These are phyloP conservation scores for Trematosphaeria pertusa DNA, from an alignment of 2,329 filamentous ascomycete genomes.

Conservation along the genomic window DNA sequence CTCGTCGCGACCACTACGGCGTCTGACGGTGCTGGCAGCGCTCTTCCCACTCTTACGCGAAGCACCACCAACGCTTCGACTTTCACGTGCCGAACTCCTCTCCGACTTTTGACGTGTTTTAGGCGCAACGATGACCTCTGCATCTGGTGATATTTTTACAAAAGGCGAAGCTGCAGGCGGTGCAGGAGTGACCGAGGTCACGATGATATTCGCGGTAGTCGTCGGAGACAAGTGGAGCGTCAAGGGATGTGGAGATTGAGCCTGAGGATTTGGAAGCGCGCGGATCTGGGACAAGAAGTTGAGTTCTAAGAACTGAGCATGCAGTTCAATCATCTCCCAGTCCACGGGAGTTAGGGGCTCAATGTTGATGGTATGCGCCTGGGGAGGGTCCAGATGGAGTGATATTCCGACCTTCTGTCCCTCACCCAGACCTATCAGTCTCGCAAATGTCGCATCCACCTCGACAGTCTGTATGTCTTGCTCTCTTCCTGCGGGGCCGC, in stretches of 20 bases:
- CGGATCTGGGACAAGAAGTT: constrained; percentile 94
- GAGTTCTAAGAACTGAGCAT: constrained; percentile 92
- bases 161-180: constrained; percentile 75
- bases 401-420: constrained; percentile 75
- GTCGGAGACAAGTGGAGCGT: constrained; percentile 94
- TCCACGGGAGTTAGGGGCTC: constrained; percentile 94
- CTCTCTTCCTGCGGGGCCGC: constrained; percentile 66
- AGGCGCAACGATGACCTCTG: constrained; percentile 95
- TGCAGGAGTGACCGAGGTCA: constrained; percentile 81
- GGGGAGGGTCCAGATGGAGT: constrained; percentile 87
- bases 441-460: constrained; percentile 84
- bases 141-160: constrained; percentile 90
- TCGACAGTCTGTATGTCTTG: constrained; percentile 82
- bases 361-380: constrained; percentile 94
- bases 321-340: constrained; percentile 98
- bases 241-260: constrained; percentile 74
- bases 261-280: constrained; percentile 83
- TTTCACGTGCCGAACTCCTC: constrained; percentile 71
- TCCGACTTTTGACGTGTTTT: constrained; percentile 79
- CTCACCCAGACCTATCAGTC: constrained; percentile 76
- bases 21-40: constrained; percentile 72
- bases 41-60: constrained; percentile 82
- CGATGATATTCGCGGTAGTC: constrained; percentile 88
- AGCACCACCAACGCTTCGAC: constrained; percentile 78
- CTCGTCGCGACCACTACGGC: constrained; percentile 66